Conservation (phyloP, 768 basidiomycete genomes). For the Amylocystis lapponica region DNA sequence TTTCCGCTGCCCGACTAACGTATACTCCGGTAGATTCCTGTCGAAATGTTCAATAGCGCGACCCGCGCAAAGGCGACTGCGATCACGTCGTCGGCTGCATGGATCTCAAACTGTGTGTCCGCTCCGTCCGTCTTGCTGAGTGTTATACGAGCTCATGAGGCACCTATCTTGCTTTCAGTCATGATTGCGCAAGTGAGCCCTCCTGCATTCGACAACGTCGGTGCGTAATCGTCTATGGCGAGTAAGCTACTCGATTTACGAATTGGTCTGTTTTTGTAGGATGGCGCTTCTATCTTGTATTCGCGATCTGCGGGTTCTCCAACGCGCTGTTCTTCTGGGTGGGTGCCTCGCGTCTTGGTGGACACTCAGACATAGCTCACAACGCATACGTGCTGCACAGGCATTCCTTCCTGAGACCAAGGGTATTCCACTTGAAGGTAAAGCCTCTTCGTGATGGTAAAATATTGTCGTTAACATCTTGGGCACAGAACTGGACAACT, state of each 20-base stretch:
- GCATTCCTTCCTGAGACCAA: conserved; percentile 21
- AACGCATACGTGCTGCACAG: background rate
- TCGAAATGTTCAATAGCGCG: conserved; percentile 23
- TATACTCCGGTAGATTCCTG: conserved; percentile 12
- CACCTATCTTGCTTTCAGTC: conserved; percentile 7
- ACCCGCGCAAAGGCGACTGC: conserved; percentile 20
- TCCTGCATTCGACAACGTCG: conserved; percentile 15
- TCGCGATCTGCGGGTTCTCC: conserved; percentile 19
- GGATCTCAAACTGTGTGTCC: conserved; percentile 21
- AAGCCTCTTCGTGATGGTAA: background rate
- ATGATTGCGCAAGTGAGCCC: conserved; percentile 23
- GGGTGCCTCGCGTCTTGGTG: no score
- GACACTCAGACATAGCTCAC: background rate
- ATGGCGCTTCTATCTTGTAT: conserved; percentile 21
- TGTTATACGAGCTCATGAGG: background rate
- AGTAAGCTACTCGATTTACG: background rate
- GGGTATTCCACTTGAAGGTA: conserved; percentile 20
- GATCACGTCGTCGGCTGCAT: conserved; percentile 20
- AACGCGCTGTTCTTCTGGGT: conserved; percentile 23
- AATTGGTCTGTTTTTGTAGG: conserved; percentile 1
- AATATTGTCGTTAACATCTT: background rate
- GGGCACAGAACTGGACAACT: conserved; percentile 17
- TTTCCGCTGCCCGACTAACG: background rate
- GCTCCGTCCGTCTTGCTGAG: background rate
- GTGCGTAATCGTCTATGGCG: background rate